Conservation (phyloP, 2,329 filamentous ascomycete genomes). For the Phialophora expanda region DNA sequence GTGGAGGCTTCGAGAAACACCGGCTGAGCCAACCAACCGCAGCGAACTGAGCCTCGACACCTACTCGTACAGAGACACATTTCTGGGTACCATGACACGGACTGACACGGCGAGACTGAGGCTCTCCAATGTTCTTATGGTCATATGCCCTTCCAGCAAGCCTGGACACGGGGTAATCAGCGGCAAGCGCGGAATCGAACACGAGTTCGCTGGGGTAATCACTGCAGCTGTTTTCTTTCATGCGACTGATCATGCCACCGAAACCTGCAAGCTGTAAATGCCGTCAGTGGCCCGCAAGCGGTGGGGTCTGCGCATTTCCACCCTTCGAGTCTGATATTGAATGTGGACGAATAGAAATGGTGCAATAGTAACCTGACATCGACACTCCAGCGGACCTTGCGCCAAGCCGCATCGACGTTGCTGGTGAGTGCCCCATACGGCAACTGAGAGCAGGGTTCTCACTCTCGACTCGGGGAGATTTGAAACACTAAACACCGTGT, state of each 20-base stretch:
- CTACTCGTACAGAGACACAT: not conserved
- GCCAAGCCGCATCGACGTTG: not conserved
- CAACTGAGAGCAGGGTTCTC: not conserved
- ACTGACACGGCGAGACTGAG: not conserved
- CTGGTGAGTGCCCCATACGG: not conserved
- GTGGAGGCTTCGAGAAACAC: constrained; percentile 7
- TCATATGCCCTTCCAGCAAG: constrained; percentile 4
- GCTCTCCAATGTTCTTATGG: not conserved
- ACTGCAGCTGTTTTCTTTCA: not conserved
- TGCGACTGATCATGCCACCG: constrained; percentile 12
- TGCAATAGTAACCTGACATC: constrained; percentile 3
- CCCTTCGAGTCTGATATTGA: constrained; percentile 3
- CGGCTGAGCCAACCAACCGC: not conserved
- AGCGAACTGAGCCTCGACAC: not conserved
- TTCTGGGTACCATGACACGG: not conserved
- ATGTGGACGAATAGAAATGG: constrained; percentile 10
- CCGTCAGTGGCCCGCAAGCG: not conserved
- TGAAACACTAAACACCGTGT: not conserved
- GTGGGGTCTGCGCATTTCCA: not conserved
- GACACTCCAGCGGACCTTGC: not conserved
- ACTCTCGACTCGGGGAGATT: not conserved
- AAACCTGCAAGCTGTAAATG: not conserved
- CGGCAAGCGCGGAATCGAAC: not conserved
- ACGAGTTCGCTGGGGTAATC: not conserved
- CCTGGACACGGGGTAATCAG: not conserved